Evolutionary conservation across 805 yeast species (phyloP).

Genomic region (Metschnikowia peoriensis): DNA sequence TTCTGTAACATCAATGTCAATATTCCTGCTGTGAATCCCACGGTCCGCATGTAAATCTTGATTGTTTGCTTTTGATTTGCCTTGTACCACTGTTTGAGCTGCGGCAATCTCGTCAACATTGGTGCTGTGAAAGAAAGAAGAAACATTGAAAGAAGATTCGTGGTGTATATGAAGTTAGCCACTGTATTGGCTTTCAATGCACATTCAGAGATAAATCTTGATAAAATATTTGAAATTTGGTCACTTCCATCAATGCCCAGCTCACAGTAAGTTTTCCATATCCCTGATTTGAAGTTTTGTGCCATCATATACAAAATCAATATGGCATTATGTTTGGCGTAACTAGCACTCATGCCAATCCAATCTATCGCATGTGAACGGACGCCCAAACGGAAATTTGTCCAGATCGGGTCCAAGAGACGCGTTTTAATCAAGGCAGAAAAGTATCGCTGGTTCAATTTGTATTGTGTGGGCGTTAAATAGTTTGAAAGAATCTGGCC

Average conservation of each 20-base stretch:
- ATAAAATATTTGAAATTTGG: slow-evolving; percentile 2
- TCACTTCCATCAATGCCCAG: slow-evolving; percentile 14
- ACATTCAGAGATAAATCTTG: slow-evolving; percentile 20
- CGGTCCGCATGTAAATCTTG: slow-evolving; percentile 33
- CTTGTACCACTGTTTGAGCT: slow-evolving; percentile 12
- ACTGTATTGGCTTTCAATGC: slow-evolving; percentile 29
- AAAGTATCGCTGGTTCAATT: slow-evolving; percentile 36
- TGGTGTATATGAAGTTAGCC: slow-evolving; percentile 34
- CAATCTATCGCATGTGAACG: slow-evolving; percentile 26
- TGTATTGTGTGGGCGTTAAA: slow-evolving; percentile 37
- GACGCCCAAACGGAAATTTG: slow-evolving; percentile 32
- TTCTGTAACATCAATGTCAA: slow-evolving; percentile 22
- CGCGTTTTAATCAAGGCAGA: slow-evolving; percentile 29
- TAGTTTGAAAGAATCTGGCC: slow-evolving; percentile 41
- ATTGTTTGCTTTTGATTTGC: slow-evolving; percentile 26
- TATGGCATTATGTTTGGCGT: slow-evolving; percentile 25
- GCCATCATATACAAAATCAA: slow-evolving; percentile 21
- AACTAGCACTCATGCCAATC: slow-evolving; percentile 27
- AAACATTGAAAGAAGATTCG: slow-evolving; percentile 36
- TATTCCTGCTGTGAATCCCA: slow-evolving; percentile 37
- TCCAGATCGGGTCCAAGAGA: slow-evolving; percentile 42
- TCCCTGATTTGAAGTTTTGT: slow-evolving; percentile 20
- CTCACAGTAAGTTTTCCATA: slow-evolving; percentile 26
- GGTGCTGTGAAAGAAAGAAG: slow-evolving; percentile 36
- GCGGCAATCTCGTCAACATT: slow-evolving; percentile 17